Conservation (phyloP, 2,329 filamentous ascomycete genomes). For the Cryphonectria nitschkei region DNA sequence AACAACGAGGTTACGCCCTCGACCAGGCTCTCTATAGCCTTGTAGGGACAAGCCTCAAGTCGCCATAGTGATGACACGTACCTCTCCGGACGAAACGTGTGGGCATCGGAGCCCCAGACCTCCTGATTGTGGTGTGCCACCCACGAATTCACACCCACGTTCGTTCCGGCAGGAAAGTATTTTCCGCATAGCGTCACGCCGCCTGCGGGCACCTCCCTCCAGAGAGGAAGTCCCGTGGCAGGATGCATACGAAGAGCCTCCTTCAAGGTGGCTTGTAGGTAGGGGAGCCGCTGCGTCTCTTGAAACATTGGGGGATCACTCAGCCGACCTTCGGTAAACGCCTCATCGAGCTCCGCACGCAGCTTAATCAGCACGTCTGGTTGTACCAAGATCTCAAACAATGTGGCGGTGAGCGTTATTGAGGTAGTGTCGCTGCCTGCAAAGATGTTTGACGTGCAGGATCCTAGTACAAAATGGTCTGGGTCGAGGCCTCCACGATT, state of each 20-base stretch:
- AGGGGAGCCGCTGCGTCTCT: constrained; percentile 48
- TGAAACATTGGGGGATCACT: constrained; percentile 37
- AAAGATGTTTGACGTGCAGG: constrained; percentile 40
- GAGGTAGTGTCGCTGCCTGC: constrained; percentile 52
- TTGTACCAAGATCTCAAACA: constrained; percentile 48
- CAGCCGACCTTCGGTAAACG: constrained; percentile 34
- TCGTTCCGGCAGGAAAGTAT: constrained; percentile 16
- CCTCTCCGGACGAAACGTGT: constrained; percentile 21
- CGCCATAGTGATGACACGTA: neutral
- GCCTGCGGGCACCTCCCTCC: constrained; percentile 49
- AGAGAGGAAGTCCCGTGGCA: constrained; percentile 52
- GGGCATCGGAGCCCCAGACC: constrained; percentile 17
- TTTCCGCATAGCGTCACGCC: constrained; percentile 45
- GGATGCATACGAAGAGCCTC: constrained; percentile 58
- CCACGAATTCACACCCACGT: constrained; percentile 21
- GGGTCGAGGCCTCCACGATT: constrained; percentile 31
- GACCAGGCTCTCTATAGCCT: neutral
- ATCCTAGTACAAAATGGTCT: neutral
- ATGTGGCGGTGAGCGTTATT: constrained; percentile 48
- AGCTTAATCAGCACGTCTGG: constrained; percentile 32
- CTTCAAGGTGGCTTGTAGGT: constrained; percentile 58
- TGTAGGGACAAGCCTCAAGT: neutral
- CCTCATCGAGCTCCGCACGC: constrained; percentile 33
- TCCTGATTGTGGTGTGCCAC: constrained; percentile 37
- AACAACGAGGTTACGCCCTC: neutral